Evolutionary conservation across 306 rosid species (phyloP), one percentile per base, ranked within the genome.

Genomic region (Notholithocarpus densiflorus): DNA sequence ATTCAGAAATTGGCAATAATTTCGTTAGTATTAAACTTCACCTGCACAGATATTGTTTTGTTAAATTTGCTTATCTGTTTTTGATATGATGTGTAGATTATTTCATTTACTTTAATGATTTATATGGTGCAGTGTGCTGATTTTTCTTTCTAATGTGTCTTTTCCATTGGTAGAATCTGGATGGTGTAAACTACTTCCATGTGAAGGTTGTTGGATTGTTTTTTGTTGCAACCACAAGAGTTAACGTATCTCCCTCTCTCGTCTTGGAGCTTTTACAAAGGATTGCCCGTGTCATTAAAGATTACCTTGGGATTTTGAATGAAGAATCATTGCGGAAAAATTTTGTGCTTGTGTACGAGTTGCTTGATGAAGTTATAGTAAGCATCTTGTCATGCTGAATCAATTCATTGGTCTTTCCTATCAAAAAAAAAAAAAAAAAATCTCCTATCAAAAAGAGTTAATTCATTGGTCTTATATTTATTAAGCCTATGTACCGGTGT

Each of bases 361-460:
- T 93, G 86, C 97, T 93, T 5, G 97, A 93, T 76, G 97, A 93
- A 93, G 92, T 87, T 87, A 93, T 93, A 29, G 97, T 93, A 77
- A 90, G 96, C 75, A 59, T 80, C 68, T 75, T 77, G 69, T 78
- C 68, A 15, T 73, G 6, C 13, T 8, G 15, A 7, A 12, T 74
- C 53, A 53, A 7, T 31, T 52, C 56, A 77, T 77, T 74, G 75
- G 79, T 68, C 60, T 74, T 53, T 37, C 43, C 43, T 37, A 37
- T 6, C 0, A 1, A 6, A 6, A 37, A 37, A 1, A 5, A 34
- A 37, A 37, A 37, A 37, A 6, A 1, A 27, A 27, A 27, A 27
- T 1, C 37, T 37, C 43, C 43, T 37, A 37, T 37, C 9, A 37
- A 37, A 37, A 37, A 37, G 6, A 6, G 19, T 74, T 57, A 52